Evolutionary conservation across 1,139 yeast genomes (phyloP), one percentile per base, ranked within the genome.

Genomic region (Candida neerlandica): DNA sequence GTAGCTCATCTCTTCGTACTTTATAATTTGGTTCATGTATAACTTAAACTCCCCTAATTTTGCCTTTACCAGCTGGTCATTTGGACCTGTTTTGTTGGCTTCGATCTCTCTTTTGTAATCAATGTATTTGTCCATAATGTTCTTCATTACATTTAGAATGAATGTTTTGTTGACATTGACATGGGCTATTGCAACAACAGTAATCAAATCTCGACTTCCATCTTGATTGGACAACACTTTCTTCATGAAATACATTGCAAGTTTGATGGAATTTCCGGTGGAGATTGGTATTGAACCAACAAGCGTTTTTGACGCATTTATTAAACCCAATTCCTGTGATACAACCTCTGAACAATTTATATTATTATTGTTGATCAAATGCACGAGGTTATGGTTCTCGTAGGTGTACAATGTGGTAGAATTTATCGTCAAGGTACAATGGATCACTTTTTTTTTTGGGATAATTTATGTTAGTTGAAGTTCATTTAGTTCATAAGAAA

Each of bases 331-430:
- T 52, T 80, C 84, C 58, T 77, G 81, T n/a, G 84, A 77, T 3
- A 81, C 70, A 5, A 79, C 64, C 56, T 81, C 85, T 2, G 80
- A 73, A 56, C 83, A 80, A 57, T 80, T 81, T 47, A 79, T 63
- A 52, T 73, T 73, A 45, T 70, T 66, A 23, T 74, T 56, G 12
- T 46, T 67, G 70, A 50, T 35, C 16, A 43, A 27, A 21, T 43
- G 45, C 3, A 43, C 45, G 23, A 43, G 45, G 26, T 43, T 43
- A 23, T 66, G 64, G 60, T 80, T 79, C 55, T 81, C 85, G 58
- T 81, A 78, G 12, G 85, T 78, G 62, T 77, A 81, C 18, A 81
- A 64, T 0, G 85, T 80, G 16, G 84, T 78, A 18, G 85, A 80
- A 56, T 81, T 81, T 47, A 73, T 66, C 9, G 84, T 80, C 45